These are phyloP conservation scores for Miscanthus lutarioriparius DNA, from an alignment of 176 grass and related monocot species.

Conservation along the genomic window DNA sequence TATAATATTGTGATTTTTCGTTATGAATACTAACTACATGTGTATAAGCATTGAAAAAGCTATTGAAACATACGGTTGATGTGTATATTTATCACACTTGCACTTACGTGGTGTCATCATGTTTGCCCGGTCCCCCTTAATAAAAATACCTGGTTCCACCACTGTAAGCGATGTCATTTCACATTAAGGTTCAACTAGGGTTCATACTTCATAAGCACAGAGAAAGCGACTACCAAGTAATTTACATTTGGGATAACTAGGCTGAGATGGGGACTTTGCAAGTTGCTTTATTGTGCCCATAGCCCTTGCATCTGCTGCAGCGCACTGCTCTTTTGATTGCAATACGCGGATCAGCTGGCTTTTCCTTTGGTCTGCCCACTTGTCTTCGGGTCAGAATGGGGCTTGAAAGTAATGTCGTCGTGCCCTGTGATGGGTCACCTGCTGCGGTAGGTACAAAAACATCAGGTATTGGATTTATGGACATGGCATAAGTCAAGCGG, in stretches of 20 bases:
- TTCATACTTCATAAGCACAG: slow-evolving; percentile 25
- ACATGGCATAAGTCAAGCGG: slow-evolving; percentile 61
- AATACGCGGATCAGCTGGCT: slow-evolving; percentile 74
- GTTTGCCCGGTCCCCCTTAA: background rate
- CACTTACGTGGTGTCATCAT: too few species aligned
- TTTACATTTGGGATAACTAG: slow-evolving; percentile 29
- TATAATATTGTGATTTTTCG: background rate
- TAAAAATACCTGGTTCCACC: background rate
- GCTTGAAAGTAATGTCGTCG: slow-evolving; percentile 28
- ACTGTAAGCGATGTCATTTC: background rate
- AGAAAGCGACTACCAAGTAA: slow-evolving; percentile 15
- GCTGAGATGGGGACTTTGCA: slow-evolving; percentile 62
- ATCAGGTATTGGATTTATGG: slow-evolving; percentile 86
- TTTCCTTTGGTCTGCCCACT: slow-evolving; percentile 85
- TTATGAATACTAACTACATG: background rate
- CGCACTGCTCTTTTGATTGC: slow-evolving; percentile 67
- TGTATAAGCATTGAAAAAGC: background rate
- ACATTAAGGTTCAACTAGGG: slow-evolving; percentile 15
- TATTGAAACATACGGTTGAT: background rate
- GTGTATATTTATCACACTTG: background rate
- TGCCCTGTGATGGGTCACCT: slow-evolving; percentile 40
- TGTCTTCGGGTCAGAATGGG: slow-evolving; percentile 61
- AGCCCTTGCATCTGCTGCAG: slow-evolving; percentile 80
- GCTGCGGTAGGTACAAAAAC: slow-evolving; percentile 43
- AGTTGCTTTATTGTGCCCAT: slow-evolving; percentile 86